Evolutionary conservation across 805 yeast species (phyloP).

Genomic region (Lachancea mirantina): DNA sequence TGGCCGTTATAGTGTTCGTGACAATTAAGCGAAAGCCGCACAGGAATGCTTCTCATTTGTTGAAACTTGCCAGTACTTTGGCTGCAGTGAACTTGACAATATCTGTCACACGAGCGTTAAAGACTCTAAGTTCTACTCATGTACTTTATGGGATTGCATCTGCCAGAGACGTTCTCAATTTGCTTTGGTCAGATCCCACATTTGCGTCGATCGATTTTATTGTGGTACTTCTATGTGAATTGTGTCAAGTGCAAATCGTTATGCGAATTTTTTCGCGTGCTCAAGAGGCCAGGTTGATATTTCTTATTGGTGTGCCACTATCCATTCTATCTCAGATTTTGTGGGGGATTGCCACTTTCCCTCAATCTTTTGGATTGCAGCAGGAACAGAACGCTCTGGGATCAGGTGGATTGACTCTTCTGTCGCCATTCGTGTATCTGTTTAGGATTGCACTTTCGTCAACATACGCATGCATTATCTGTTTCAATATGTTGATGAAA

Average conservation of each 20-base stretch:
- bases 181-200: conserved; percentile 37
- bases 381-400: conserved; percentile 3
- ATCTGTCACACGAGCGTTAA: conserved; percentile 42
- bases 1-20: conserved; percentile 57
- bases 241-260: conserved; percentile 65
- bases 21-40: conserved; percentile 61
- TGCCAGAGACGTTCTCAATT: conserved; percentile 21
- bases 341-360: conserved; percentile 62
- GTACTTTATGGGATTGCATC: conserved; percentile 29
- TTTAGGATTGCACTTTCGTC: conserved; percentile 65
- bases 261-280: conserved; percentile 62
- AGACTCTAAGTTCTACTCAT: conserved; percentile 43
- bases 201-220: conserved; percentile 53
- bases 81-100: conserved; percentile 51
- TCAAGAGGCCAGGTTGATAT: conserved; percentile 57
- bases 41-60: conserved; percentile 24
- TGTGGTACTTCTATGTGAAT: conserved; percentile 49
- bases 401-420: conserved; percentile 40
- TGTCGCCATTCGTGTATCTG: conserved; percentile 69
- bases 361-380: conserved; percentile 14
- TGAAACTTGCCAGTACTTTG: conserved; percentile 39
- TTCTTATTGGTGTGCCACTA: conserved; percentile 49
- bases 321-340: conserved; percentile 52
- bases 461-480: conserved; percentile 57
- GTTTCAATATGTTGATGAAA: conserved; percentile 48